Percentiles rank a stretch among this genome's conserved stretches.
phyloP scores from a whole-genome alignment of 768 basidiomycete species.

The Mycena leptocephala region DNA sequence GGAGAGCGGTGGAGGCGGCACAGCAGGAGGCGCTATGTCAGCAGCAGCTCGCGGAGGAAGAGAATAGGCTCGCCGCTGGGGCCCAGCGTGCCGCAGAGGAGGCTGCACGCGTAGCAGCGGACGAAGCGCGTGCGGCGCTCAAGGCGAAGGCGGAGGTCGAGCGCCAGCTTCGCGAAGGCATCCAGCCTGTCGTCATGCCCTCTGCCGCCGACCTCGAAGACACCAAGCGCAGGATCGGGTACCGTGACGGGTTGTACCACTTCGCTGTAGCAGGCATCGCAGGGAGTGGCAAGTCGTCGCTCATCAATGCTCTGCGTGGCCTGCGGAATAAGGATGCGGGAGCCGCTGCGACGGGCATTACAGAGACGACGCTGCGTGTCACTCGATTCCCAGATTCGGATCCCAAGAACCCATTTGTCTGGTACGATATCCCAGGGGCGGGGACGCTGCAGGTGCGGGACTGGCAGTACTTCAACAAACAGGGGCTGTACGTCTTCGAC shows the following conservation, averaged over 20 bases:
- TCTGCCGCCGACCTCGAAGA: constrained; percentile 37
- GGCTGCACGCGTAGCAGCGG: background rate
- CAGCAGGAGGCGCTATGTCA: constrained; percentile 48
- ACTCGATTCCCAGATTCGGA: constrained; percentile 44
- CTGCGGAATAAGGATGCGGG: constrained; percentile 37
- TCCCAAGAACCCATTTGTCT: constrained; percentile 41
- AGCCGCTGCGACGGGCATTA: constrained; percentile 47
- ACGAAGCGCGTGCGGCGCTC: background rate
- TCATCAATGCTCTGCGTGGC: constrained; percentile 55
- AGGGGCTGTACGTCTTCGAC: constrained; percentile 55
- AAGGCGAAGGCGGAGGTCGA: constrained; percentile 2
- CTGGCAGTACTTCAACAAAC: constrained; percentile 55
- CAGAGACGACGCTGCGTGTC: constrained; percentile 47
- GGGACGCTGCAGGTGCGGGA: constrained; percentile 49
- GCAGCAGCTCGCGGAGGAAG: constrained; percentile 45
- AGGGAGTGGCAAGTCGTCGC: constrained; percentile 56
- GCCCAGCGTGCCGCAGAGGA: constrained; percentile 17
- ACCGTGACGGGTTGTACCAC: constrained; percentile 47
- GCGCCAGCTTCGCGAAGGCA: constrained; percentile 29
- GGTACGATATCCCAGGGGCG: constrained; percentile 57
- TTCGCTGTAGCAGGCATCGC: constrained; percentile 52
- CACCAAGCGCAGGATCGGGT: constrained; percentile 29
- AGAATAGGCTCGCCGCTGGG: constrained; percentile 23
- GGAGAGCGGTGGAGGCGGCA: constrained; percentile 27
- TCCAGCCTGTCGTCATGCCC: constrained; percentile 48